A percentile compares a stretch with the other conserved stretches of the same genome.
These are phyloP conservation scores for Leishmania arabica DNA, from an alignment of 208 protist genomes.

Conservation along the genomic window DNA sequence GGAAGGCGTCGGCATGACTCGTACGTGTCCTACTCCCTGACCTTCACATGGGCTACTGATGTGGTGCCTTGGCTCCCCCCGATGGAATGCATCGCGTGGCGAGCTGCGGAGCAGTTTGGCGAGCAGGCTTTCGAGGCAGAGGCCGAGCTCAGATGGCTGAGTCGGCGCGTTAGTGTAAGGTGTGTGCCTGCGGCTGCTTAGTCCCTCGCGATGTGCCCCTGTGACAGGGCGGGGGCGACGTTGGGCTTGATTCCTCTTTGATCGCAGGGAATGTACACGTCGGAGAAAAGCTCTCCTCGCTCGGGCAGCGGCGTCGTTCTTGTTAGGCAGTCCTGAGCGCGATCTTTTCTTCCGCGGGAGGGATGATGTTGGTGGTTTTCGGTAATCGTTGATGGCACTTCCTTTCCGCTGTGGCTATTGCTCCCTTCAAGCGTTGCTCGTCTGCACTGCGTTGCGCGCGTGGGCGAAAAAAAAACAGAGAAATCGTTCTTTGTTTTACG, in stretches of 20 bases:
- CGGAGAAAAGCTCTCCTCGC: not conserved
- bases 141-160: not conserved
- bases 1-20: no score
- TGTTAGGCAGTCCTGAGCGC: not conserved
- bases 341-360: not conserved
- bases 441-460: not conserved
- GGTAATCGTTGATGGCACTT: not conserved
- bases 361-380: not conserved
- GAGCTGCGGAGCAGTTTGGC: not conserved
- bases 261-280: not conserved
- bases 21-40: no score
- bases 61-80: not conserved
- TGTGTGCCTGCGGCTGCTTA: not conserved
- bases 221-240: not conserved
- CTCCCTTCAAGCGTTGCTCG: not conserved
- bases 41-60: not conserved
- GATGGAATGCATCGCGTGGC: not conserved
- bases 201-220: not conserved
- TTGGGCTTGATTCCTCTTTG: not conserved
- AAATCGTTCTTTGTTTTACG: not conserved
- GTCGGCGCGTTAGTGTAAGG: not conserved
- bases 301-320: not conserved
- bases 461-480: no score
- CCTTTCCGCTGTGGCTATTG: not conserved
- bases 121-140: not conserved